Base-by-base conservation (phyloP, 1,139 yeast genomes). In the Candida sojae region DNA sequence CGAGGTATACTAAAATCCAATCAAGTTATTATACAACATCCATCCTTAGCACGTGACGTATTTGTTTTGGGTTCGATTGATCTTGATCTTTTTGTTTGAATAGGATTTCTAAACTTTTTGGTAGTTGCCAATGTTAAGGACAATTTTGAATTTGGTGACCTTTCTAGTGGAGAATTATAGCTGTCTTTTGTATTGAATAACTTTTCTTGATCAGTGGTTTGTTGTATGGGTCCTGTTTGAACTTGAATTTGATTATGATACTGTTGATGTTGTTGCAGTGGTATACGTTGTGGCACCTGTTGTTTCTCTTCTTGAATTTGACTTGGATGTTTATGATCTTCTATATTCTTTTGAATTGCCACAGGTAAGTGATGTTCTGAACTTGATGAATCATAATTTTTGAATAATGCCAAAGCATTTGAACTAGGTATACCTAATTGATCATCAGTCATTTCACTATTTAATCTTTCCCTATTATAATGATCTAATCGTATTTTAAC, bases 21-120 rank as follows among this genome's bases (percentile, higher is more conserved):
- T 34, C 38, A 41, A 6, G 44, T 13, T 17, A 42, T 42, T 25
- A 34, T 11, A 29, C 44, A 42, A 35, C 44, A 42, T 33, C 25
- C 29, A 36, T 36, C 5, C 7, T 36, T 36, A n/a, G 6, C 4
- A 11, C 5, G 6, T 10, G 39, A 23, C n/a, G 9, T 7, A 10
- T n/a, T 36, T 10, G 39, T n/a, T 4, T 36, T 21, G 21, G 9
- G 5, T n/a, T 25, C 39, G 7, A 36, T 36, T 11, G 39, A 36
- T n/a, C 17, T 36, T 12, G 39, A 36, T 23, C 39, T 23, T 5
- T 25, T 36, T n/a, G 12, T 3, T 3, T 36, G 28, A 9, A 21
- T 23, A 11, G 39, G 28, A 7, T 36, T 36, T 12, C 39, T 25
- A 17, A 23, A 3, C n/a, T 13, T 36, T 26, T 36, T 25, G 5